A percentile compares a stretch with the other conserved stretches of the same genome.
Conservation (phyloP, 1,139 yeast species). For the Blastobotrys proliferans region DNA sequence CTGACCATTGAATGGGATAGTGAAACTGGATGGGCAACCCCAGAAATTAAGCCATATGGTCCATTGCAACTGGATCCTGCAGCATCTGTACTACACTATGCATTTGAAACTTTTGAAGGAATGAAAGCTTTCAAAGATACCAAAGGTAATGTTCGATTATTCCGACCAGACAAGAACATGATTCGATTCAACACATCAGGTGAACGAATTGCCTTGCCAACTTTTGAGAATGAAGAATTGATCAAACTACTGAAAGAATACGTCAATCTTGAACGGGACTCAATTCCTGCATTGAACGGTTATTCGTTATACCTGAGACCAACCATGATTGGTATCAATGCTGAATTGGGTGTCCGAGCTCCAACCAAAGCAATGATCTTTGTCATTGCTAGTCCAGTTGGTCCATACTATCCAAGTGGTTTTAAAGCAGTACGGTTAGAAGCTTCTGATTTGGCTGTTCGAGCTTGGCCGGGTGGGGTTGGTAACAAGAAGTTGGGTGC, state of each 20-base stretch:
- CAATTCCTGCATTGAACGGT: constrained; percentile 81
- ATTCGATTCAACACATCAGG: constrained; percentile 85
- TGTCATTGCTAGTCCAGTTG: constrained; percentile 92
- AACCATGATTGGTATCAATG: constrained; percentile 86
- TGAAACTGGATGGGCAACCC: constrained; percentile 77
- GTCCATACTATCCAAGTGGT: constrained; percentile 83
- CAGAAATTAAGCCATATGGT: constrained; percentile 82
- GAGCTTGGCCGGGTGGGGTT: constrained; percentile 99
- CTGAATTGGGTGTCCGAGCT: constrained; percentile 74
- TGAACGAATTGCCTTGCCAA: constrained; percentile 79
- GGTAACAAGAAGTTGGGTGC: constrained; percentile 97
- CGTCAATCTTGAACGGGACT: constrained; percentile 64
- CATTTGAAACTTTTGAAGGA: constrained; percentile 94
- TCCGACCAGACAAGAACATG: constrained; percentile 92
- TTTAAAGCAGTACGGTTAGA: constrained; percentile 91
- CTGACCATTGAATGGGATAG: constrained; percentile 80
- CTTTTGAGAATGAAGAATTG: constrained; percentile 73
- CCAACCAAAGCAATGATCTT: constrained; percentile 79
- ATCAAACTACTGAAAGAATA: constrained; percentile 70
- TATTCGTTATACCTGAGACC: constrained; percentile 92
- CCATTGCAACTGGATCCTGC: constrained; percentile 78
- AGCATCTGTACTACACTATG: constrained; percentile 85
- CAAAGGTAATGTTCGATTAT: constrained; percentile 64
- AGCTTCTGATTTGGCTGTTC: constrained; percentile 90
- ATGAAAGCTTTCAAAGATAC: constrained; percentile 80